A percentile compares a stretch with the other conserved stretches of the same genome.
Conservation (phyloP, 257 asterid species). For the Haberlea rhodopensis region DNA sequence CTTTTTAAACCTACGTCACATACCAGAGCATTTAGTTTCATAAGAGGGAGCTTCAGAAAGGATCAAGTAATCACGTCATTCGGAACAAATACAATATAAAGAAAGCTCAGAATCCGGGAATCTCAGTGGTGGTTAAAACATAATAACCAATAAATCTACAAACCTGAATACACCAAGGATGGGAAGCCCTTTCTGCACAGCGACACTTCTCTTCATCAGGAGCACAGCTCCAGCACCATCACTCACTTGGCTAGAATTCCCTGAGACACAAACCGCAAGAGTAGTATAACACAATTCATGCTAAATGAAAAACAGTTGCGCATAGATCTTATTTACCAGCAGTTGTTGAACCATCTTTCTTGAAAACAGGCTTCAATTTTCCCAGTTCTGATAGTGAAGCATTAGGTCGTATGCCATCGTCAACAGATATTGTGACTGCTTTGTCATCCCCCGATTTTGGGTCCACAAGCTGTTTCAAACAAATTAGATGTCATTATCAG, state of each 20-base stretch:
- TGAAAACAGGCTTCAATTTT: conserved; percentile 88
- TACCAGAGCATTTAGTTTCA: no score
- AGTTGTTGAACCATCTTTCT: conserved; percentile 98
- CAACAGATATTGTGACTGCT: conserved; percentile 76
- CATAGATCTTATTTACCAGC: conserved; percentile 54
- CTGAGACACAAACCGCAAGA: conserved; percentile 34
- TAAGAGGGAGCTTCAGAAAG: no score
- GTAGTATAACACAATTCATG: conserved; percentile 16
- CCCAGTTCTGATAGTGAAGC: conserved; percentile 58
- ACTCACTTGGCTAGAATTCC: conserved; percentile 95
- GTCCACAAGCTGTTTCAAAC: conserved; percentile 67
- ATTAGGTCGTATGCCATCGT: conserved; percentile 87
- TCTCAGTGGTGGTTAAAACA: neutral
- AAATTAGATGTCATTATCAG: conserved; percentile 20
- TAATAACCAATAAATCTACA: conserved; percentile 15
- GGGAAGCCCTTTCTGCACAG: conserved; percentile 91
- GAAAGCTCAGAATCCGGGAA: no score
- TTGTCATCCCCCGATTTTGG: conserved; percentile 95
- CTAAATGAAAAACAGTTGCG: neutral
- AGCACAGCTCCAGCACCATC: conserved; percentile 99
- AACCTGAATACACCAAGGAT: conserved; percentile 95
- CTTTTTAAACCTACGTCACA: no score
- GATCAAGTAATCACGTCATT: no score
- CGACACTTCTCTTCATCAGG: conserved; percentile 91
- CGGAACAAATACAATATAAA: no score